Evolutionary conservation across 2,329 filamentous ascomycete genomes (phyloP).

Genomic region (Penicillium sclerotigenum): DNA sequence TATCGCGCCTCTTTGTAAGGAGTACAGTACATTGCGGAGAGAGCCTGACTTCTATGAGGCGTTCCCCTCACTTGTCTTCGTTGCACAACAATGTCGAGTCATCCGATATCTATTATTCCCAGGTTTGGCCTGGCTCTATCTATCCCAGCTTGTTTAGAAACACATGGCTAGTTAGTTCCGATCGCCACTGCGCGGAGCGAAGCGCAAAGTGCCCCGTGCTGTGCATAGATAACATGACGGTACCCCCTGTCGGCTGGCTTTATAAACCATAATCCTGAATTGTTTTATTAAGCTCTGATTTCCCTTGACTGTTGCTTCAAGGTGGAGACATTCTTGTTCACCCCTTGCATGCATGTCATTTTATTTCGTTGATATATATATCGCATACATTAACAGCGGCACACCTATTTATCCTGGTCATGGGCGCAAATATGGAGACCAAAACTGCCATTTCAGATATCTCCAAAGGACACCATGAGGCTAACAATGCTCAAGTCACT

Average conservation of each 20-base stretch:
- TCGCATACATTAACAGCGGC: neutral
- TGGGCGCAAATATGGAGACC: constrained; percentile 12
- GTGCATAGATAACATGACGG: constrained; percentile 16
- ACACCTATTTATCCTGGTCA: neutral
- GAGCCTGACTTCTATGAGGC: neutral
- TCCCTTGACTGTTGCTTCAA: neutral
- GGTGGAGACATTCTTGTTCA: neutral
- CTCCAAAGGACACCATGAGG: constrained; percentile 21
- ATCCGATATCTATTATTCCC: neutral
- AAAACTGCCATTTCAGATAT: constrained; percentile 7
- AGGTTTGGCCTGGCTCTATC: neutral
- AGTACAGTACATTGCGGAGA: neutral
- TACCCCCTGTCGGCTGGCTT: neutral
- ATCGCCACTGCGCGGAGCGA: constrained; percentile 10
- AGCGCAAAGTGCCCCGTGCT: neutral
- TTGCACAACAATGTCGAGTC: neutral
- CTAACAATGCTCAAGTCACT: constrained; percentile 35
- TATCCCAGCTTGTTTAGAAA: neutral
- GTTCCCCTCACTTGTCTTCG: neutral
- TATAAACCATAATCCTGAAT: neutral
- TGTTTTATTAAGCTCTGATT: constrained; percentile 5
- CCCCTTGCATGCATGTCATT: neutral
- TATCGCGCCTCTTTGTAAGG: neutral
- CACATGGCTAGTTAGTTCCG: neutral
- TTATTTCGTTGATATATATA: neutral